phyloP scores from a whole-genome alignment of 129 eudicot species.

The Sambucus nigra region DNA sequence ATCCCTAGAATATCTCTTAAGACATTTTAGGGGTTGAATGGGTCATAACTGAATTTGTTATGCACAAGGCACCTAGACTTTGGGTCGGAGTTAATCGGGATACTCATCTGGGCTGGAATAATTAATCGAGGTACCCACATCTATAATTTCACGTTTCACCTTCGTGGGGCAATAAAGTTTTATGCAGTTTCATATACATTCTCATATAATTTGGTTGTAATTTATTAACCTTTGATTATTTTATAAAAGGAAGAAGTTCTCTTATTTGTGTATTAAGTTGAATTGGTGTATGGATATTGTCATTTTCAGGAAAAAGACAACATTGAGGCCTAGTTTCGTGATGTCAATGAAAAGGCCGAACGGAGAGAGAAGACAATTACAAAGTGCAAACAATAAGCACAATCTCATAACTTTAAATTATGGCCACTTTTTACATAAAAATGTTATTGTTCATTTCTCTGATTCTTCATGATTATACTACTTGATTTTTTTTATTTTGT shows the following conservation, averaged over 20 bases:
- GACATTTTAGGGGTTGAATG: no score
- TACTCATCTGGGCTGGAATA: no score
- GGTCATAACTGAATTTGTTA: no score
- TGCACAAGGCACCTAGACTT: no score
- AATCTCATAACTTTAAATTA: constrained; percentile 3
- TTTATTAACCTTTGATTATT: not conserved
- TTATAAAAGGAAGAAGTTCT: not conserved
- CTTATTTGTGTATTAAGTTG: constrained; percentile 16
- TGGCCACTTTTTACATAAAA: not conserved
- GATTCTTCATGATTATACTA: not conserved
- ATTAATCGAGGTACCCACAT: no score
- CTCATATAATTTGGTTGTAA: not conserved
- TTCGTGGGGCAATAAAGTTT: no score
- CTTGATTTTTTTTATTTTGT: no score
- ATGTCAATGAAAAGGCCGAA: constrained; percentile 77
- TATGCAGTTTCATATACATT: no score
- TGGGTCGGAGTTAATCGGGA: no score
- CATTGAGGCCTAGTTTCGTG: constrained; percentile 70
- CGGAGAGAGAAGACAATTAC: constrained; percentile 83
- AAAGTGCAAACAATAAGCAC: constrained; percentile 89
- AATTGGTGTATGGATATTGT: constrained; percentile 23
- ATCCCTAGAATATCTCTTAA: no score
- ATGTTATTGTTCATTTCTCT: not conserved
- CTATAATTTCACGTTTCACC: no score
- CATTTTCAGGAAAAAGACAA: constrained; percentile 88